These are phyloP conservation scores for Yarrowia bubula DNA, from an alignment of 805 yeast species.

Conservation along the genomic window DNA sequence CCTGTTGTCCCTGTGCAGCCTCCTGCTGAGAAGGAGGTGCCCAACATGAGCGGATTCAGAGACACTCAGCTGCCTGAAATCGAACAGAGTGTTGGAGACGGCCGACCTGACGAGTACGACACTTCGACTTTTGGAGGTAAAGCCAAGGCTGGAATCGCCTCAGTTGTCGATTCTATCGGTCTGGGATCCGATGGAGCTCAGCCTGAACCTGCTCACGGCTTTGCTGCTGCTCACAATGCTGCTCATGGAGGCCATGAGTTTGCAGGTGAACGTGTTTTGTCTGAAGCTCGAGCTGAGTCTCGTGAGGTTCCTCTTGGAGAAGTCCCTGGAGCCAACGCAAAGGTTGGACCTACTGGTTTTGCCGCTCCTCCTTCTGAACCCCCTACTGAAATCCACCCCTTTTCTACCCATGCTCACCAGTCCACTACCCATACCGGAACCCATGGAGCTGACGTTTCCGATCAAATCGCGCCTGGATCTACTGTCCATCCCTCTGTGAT, in stretches of 20 bases:
- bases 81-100: neutral
- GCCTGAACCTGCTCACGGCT: conserved; percentile 18
- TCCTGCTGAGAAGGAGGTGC: neutral
- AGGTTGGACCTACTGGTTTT: neutral
- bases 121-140: neutral
- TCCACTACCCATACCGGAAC: no score
- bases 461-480: no score
- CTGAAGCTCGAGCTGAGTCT: neutral
- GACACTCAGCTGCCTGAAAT: neutral
- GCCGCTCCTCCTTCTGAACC: neutral
- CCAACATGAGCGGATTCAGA: conserved; percentile 5
- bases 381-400: neutral
- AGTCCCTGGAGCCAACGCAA: conserved; percentile 3
- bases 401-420: no score
- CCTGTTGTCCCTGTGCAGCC: neutral
- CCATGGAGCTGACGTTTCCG: no score
- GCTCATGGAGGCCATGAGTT: conserved; percentile 3
- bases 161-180: neutral
- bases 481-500: no score
- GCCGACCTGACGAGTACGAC: conserved; percentile 12
- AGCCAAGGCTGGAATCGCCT: conserved; percentile 9
- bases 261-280: neutral
- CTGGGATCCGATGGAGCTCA: neutral
- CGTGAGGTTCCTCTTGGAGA: neutral
- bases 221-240: conserved; percentile 1